Percentiles rank a stretch among this genome's conserved stretches.
phyloP scores from a whole-genome alignment of 805 yeast species.

The Ogataea allantospora region DNA sequence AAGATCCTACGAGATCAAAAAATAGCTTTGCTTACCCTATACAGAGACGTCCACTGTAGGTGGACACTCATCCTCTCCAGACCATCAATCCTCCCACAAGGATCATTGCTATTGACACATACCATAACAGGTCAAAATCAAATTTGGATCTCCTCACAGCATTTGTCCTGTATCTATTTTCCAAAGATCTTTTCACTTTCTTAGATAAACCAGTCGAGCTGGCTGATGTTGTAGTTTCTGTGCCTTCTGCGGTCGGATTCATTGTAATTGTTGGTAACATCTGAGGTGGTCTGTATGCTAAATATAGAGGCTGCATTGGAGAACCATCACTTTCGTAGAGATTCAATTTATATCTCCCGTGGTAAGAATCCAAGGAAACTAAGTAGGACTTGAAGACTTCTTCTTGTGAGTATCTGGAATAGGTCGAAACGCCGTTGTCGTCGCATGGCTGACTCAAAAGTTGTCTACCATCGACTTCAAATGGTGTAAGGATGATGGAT shows the following conservation, averaged over 20 bases:
- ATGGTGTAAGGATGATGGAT: conserved; percentile 65
- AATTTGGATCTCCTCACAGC: conserved; percentile 48
- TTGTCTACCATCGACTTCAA: conserved; percentile 90
- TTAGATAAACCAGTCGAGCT: conserved; percentile 34
- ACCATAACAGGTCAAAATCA: conserved; percentile 56
- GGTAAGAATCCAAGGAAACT: conserved; percentile 69
- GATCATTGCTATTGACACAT: conserved; percentile 45
- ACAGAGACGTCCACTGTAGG: conserved; percentile 8
- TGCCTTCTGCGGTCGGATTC: conserved; percentile 65
- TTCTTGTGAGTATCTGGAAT: conserved; percentile 69
- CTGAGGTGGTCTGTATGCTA: conserved; percentile 91
- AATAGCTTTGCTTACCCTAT: conserved; percentile 32
- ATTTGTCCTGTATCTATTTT: conserved; percentile 74
- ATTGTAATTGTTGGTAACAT: conserved; percentile 93
- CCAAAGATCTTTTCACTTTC: conserved; percentile 68
- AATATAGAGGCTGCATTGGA: conserved; percentile 79
- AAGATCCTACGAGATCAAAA: conserved; percentile 73
- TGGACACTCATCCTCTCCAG: conserved; percentile 18
- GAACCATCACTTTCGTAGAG: conserved; percentile 78
- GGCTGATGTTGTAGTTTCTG: conserved; percentile 33
- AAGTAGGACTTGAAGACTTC: conserved; percentile 57
- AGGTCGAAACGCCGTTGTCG: conserved; percentile 56
- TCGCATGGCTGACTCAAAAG: conserved; percentile 83
- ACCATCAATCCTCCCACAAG: conserved; percentile 32
- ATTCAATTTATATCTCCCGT: conserved; percentile 77